A percentile compares a stretch with the other conserved stretches of the same genome.
phyloP scores from a whole-genome alignment of 257 asterid species.

The Echites panduratus region DNA sequence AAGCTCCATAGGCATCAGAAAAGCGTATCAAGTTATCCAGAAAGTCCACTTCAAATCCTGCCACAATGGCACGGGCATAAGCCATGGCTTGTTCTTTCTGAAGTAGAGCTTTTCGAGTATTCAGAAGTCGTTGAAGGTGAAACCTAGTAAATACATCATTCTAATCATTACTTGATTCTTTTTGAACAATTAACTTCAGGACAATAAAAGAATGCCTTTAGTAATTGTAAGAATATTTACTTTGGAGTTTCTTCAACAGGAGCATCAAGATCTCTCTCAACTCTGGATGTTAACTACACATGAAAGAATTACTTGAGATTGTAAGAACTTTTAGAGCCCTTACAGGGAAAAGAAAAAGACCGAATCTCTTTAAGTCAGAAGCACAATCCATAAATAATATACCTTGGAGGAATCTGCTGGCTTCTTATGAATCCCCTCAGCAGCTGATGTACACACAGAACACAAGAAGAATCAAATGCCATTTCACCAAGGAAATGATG shows the following conservation, averaged over 20 bases:
- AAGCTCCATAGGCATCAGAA: constrained; percentile 80
- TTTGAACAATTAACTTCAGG: neutral
- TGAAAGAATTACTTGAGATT: neutral
- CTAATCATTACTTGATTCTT: constrained; percentile 3
- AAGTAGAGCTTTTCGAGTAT: constrained; percentile 69
- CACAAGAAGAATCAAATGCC: constrained; percentile 12
- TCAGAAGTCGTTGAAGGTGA: constrained; percentile 64
- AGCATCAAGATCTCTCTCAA: constrained; percentile 37
- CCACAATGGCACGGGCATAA: constrained; percentile 86
- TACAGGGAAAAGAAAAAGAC: neutral
- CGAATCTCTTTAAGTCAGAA: neutral
- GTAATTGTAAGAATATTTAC: constrained; percentile 31
- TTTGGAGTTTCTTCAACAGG: constrained; percentile 61
- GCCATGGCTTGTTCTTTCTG: constrained; percentile 92
- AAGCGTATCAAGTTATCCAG: constrained; percentile 70
- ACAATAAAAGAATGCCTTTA: neutral
- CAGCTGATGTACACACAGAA: constrained; percentile 34
- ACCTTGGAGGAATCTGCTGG: constrained; percentile 44
- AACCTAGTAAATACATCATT: constrained; percentile 33
- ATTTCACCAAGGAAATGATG: constrained; percentile 3
- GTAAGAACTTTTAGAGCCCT: neutral
- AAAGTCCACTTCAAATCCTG: constrained; percentile 68
- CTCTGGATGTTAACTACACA: constrained; percentile 39
- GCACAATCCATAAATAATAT: neutral
- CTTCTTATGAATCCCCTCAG: constrained; percentile 45